Evolutionary conservation across 306 rosid genomes (phyloP), one percentile per base, ranked within the genome.

Genomic region (Cicer cuneatum): DNA sequence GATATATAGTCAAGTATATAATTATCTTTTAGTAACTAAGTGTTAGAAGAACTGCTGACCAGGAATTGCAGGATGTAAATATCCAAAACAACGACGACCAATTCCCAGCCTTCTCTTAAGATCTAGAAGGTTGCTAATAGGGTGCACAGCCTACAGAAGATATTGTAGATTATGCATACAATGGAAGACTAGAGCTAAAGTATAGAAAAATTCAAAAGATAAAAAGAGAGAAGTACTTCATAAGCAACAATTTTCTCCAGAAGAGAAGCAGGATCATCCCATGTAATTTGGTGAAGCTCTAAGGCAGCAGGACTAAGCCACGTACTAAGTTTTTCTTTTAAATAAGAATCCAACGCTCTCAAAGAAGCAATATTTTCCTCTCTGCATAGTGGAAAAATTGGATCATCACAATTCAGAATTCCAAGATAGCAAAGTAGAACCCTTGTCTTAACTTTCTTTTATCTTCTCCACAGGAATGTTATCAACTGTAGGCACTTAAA

Each of bases 41-140:
- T 49, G 46, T n/a, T 41, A 82, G 67, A 82, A 64, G 76, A 75
- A 82, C 35, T 71, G 70, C 91, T 76, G 61, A 93, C 98, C 96
- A 80, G 98, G 96, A 83, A 93, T 91, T 75, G 98, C 92, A 2
- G 97, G 91, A 81, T 93, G 98, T 69, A 93, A 77, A 77, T 93
- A 93, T 77, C 97, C 98, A 54, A 93, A 93, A 80, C 98, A 93
- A 41, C 96, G 93, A 39, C 97, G 97, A 57, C 98, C 92, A 70
- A 89, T 83, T 80, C 98, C 98, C 51, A 93, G 89, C 87, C 97
- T 93, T 87, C 98, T 93, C 89, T 93, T 93, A 54, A 93, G 98
- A 87, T 93, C 98, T 67, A 93, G 79, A 76, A 93, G 97, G 84
- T 89, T 93, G 84, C 97, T 93, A 81, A 93, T 93, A 69, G 98